phyloP scores from a whole-genome alignment of 2,329 filamentous ascomycete species.

The Alternaria gansuensis region DNA sequence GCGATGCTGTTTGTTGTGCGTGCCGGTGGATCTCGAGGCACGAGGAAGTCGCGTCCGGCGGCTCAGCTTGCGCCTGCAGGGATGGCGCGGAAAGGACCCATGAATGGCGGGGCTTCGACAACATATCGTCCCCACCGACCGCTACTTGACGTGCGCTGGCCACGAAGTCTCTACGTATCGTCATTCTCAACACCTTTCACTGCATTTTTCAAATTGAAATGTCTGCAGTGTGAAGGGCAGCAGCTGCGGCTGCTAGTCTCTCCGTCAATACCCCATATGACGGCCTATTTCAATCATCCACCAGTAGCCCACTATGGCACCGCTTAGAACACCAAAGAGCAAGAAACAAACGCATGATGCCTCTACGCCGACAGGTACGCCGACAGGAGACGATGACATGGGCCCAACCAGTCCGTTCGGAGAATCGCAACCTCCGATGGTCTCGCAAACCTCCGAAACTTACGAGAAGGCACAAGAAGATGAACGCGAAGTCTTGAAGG shows the following conservation, averaged over 20 bases:
- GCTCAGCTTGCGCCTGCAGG: slow-evolving; percentile 25
- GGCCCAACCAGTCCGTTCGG: slow-evolving; percentile 38
- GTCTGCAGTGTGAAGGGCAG: slow-evolving; percentile 56
- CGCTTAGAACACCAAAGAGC: slow-evolving; percentile 56
- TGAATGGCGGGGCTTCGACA: slow-evolving; percentile 33
- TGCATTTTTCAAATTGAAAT: slow-evolving; percentile 34
- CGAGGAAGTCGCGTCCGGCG: slow-evolving; percentile 34
- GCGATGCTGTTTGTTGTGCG: slow-evolving; percentile 28
- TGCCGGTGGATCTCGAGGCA: slow-evolving; percentile 18
- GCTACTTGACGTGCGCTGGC: slow-evolving; percentile 39
- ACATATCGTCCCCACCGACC: slow-evolving; percentile 35
- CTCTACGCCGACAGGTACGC: slow-evolving; percentile 34
- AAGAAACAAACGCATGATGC: slow-evolving; percentile 48
- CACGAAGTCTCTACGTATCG: slow-evolving; percentile 32
- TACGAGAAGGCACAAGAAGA: slow-evolving; percentile 88
- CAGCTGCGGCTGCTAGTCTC: slow-evolving; percentile 60
- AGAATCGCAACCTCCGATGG: slow-evolving; percentile 44
- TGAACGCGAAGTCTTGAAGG: slow-evolving; percentile 83
- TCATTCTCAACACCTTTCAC: slow-evolving; percentile 29
- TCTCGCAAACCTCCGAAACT: slow-evolving; percentile 59
- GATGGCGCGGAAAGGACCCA: slow-evolving; percentile 25
- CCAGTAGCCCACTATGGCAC: slow-evolving; percentile 57
- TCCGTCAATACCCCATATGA: slow-evolving; percentile 43
- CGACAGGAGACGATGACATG: slow-evolving; percentile 30
- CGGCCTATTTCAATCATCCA: slow-evolving; percentile 46